Conservation (phyloP, 257 asterid genomes). For the Rehmannia glutinosa region DNA sequence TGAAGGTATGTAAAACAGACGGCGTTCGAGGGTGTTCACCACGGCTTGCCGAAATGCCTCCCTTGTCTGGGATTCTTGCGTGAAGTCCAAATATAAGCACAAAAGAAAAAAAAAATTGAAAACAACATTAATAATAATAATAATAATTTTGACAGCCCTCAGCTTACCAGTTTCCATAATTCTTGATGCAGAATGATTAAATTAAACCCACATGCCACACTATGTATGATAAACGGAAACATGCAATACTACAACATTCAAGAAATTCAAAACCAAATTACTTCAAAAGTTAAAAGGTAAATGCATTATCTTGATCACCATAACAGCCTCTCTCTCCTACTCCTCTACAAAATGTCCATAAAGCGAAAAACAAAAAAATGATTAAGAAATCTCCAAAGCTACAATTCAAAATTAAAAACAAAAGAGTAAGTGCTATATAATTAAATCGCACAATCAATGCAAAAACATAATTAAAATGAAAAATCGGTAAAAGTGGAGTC, state of each 20-base stretch:
- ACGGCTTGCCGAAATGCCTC: constrained; percentile 74
- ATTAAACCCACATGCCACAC: not conserved
- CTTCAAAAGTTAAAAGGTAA: not conserved
- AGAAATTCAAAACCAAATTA: not conserved
- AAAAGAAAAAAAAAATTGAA: not conserved
- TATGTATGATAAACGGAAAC: not conserved
- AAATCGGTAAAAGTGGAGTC: not conserved
- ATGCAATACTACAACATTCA: constrained; percentile 11
- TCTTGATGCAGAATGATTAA: not conserved
- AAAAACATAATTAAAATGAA: not conserved
- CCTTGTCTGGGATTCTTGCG: constrained; percentile 32
- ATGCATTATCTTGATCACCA: constrained; percentile 13
- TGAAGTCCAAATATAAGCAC: constrained; percentile 30
- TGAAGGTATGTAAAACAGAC: constrained; percentile 69
- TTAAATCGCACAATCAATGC: not conserved
- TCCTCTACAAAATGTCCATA: not conserved
- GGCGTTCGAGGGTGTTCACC: constrained; percentile 75
- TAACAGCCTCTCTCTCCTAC: not conserved
- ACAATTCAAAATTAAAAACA: not conserved
- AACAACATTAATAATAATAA: no score
- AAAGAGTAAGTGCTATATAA: not conserved
- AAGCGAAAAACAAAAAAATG: not conserved
- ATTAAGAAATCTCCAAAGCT: not conserved
- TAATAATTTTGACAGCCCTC: no score
- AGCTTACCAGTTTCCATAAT: constrained; percentile 4